Evolutionary conservation across 176 grass and related monocot species (phyloP), one percentile per base, ranked within the genome.

Genomic region (Urochloa ruziziensis): DNA sequence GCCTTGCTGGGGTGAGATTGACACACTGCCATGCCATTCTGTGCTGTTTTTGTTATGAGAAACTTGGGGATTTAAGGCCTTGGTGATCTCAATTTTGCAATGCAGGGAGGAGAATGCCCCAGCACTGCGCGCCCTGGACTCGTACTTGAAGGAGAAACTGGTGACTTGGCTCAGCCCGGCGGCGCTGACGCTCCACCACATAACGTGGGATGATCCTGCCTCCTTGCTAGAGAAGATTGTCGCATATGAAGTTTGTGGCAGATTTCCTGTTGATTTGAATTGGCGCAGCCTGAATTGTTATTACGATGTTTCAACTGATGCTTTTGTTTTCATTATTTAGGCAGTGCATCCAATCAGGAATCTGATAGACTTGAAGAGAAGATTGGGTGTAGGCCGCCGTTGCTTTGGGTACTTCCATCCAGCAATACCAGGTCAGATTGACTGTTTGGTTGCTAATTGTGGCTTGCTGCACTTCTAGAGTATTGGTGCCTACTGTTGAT

Each of bases 351-450:
- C 95, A 86, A 95, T 98, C 73, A 95, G 91, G 77, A 98, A 95
- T 84, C 79, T 98, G 40, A 91, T 98, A 86, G 95, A 98, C 75
- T 90, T 98, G 78, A 98, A 95, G 90, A 94, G 95, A 90, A 85
- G 95, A 57, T 70, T 98, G 74, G 90, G 96, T 67, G 75, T 93
- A 17, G 91, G 93, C 32, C 92, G 96, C 9, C 93, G 91, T 67
- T 98, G 92, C 89, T 98, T 95, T 82, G 96, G 96, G 42, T 98
- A 98, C 81, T 93, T 98, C 69, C 96, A 98, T 88, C 96, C 92
- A 54, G 96, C 91, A 75, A 95, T 95, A 82, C 92, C 96, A 90
- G 96, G 96, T 98, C 74, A 58, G 73, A 27, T 62, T 16, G 14
- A 58, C 18, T 13, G 9, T 57, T 27, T 27, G 17, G 39, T 44